Base-by-base conservation (phyloP, 176 grass and related monocot species). In the Ananas comosus region DNA sequence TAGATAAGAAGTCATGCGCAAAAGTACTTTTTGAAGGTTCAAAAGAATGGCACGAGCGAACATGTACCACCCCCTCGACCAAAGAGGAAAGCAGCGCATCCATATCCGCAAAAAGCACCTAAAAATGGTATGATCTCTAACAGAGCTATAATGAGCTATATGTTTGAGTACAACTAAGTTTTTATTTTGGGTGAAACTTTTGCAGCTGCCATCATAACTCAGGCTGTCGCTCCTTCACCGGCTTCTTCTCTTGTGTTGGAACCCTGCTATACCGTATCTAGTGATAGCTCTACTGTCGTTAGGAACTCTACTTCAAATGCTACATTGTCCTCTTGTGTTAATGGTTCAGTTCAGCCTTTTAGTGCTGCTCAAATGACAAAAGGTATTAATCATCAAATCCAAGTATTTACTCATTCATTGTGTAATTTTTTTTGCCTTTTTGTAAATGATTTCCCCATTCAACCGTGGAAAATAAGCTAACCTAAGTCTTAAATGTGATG, bases 1-100 rank as follows among this genome's bases (percentile, higher is more conserved):
- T 72, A 99, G 95, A 99, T 99, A 73, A 94, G 95, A 67, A 99
- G 95, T 50, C 95, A 99, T 80, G 95, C 95, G 22, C 95, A 99
- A 22, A 99, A 99, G 49, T 99, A 99, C 64, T 99, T 93, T 69
- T 47, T 93, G 54, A 99, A 99, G 75, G 82, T 91, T 82, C 82
- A 94, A 69, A 94, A 94, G 66, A 94, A 79, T 68, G 94, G 94
- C 61, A 79, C 80, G 16, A 83, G 83, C 3, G 89, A 99, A 69
- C 95, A 99, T 80, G 77, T 99, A 51, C 95, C 95, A 21, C 95
- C 95, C 61, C 95, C 95, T 49, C 82, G 95, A 14, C 95, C 95
- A 42, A 99, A 99, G 83, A 76, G 90, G 29, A 99, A 94, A 79
- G 95, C 95, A 59, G 84, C 90, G 14, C 90, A 99, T 86, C 90